Percentiles rank a stretch among this genome's conserved stretches.
phyloP scores from a whole-genome alignment of 2,329 filamentous ascomycete species.

The Aspergillus flavus region DNA sequence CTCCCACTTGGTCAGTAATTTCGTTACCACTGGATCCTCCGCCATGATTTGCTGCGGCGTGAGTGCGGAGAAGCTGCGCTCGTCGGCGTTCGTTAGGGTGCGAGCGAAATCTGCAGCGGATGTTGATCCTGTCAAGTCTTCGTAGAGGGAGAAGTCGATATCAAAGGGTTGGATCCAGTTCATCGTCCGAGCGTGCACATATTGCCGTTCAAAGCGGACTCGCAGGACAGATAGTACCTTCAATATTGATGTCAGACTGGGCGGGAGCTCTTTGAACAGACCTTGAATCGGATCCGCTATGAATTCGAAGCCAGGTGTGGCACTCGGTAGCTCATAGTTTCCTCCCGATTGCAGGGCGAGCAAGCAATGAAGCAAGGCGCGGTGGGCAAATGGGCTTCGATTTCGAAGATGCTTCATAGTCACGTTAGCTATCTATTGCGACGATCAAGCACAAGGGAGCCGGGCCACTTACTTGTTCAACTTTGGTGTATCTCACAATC shows the following conservation, averaged over 20 bases:
- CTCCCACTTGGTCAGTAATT: slow-evolving; percentile 35
- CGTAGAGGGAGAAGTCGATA: slow-evolving; percentile 34
- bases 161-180: slow-evolving; percentile 39
- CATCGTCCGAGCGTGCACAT: slow-evolving; percentile 37
- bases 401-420: slow-evolving; percentile 35
- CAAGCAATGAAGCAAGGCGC: slow-evolving; percentile 37
- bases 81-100: slow-evolving; percentile 33
- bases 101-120: slow-evolving; percentile 37
- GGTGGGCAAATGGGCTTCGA: slow-evolving; percentile 42
- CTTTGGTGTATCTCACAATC: slow-evolving; percentile 34
- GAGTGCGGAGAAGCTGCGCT: slow-evolving; percentile 33
- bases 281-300: slow-evolving; percentile 42
- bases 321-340: slow-evolving; percentile 15
- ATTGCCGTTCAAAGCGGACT: slow-evolving; percentile 37
- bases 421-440: neutral
- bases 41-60: slow-evolving; percentile 27
- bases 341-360: slow-evolving; percentile 23
- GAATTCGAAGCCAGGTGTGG: slow-evolving; percentile 34
- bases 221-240: slow-evolving; percentile 41
- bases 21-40: slow-evolving; percentile 24
- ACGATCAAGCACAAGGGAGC: neutral
- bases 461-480: slow-evolving; percentile 36
- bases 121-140: slow-evolving; percentile 36
- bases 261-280: slow-evolving; percentile 36
- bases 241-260: slow-evolving; percentile 35